These are phyloP conservation scores for Fusarium liriodendri DNA, from an alignment of 2,329 filamentous ascomycete genomes.

Conservation along the genomic window DNA sequence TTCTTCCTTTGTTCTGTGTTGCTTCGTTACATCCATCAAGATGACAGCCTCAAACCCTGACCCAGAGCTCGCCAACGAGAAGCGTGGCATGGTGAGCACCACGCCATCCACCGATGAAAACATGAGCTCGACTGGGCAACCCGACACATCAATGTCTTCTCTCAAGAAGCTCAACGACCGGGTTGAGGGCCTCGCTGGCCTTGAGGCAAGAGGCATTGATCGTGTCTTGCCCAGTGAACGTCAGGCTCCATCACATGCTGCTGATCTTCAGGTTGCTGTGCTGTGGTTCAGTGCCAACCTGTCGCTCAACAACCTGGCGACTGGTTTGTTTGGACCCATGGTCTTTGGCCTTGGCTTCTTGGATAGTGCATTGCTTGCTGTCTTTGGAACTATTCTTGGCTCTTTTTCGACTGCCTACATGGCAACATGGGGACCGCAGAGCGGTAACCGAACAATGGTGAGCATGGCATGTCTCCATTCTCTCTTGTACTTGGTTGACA, in stretches of 20 bases:
- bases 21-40: not conserved
- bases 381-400: constrained; percentile 83
- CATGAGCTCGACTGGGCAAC: constrained; percentile 1
- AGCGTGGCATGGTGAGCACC: constrained; percentile 23
- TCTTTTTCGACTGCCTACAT: constrained; percentile 80
- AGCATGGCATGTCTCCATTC: not conserved
- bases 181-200: constrained; percentile 46
- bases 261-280: constrained; percentile 54
- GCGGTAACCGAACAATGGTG: constrained; percentile 81
- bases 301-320: constrained; percentile 64
- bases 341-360: constrained; percentile 78
- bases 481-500: constrained; percentile 5
- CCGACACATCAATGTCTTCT: not conserved
- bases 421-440: constrained; percentile 79
- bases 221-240: constrained; percentile 53
- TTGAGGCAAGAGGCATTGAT: constrained; percentile 55
- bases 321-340: constrained; percentile 76
- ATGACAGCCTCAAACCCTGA: constrained; percentile 19
- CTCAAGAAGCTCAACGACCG: constrained; percentile 32
- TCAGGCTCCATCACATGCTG: constrained; percentile 45
- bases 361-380: constrained; percentile 76
- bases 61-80: constrained; percentile 27
- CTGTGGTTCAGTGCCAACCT: constrained; percentile 59
- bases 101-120: constrained; percentile 14
- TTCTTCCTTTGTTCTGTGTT: constrained; percentile 1